phyloP scores from a whole-genome alignment of 768 basidiomycete species.

The Podaxis mareebaensis region DNA sequence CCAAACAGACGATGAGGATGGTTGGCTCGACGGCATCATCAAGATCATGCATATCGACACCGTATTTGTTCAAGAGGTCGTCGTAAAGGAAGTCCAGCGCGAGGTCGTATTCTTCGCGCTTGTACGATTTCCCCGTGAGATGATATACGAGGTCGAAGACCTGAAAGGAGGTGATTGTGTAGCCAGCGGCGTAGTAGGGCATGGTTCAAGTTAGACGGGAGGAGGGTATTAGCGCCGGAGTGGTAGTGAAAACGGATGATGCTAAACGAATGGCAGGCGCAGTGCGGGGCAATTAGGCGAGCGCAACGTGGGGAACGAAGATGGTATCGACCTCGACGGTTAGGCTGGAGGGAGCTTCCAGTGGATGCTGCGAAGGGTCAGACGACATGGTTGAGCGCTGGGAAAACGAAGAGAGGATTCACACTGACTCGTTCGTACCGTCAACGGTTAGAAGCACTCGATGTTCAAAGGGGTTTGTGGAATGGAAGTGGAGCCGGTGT shows the following conservation, averaged over 20 bases:
- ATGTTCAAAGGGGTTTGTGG: not conserved
- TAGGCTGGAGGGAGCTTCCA: not conserved
- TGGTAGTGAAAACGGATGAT: not conserved
- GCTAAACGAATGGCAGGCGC: not conserved
- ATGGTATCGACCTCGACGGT: not conserved
- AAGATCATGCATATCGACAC: conserved; percentile 9
- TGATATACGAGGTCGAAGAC: conserved; percentile 17
- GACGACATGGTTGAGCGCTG: not conserved
- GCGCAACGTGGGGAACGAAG: not conserved
- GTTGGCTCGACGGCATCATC: conserved; percentile 9
- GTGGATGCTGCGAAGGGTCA: not conserved
- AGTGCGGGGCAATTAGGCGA: not conserved
- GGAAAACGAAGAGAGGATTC: not conserved
- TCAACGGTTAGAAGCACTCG: not conserved
- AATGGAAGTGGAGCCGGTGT: not conserved
- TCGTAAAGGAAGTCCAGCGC: conserved; percentile 9
- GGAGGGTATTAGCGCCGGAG: not conserved
- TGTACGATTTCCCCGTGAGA: conserved; percentile 13
- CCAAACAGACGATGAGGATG: conserved; percentile 14
- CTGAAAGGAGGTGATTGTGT: conserved; percentile 10
- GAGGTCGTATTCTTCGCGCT: conserved; percentile 6
- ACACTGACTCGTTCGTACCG: too few relatives aligned
- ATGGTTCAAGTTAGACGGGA: not conserved
- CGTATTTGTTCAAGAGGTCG: conserved; percentile 13
- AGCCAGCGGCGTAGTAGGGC: conserved; percentile 16